Percentiles rank a stretch among this genome's conserved stretches.
These are phyloP conservation scores for Hericium erinaceus DNA, from an alignment of 768 basidiomycete genomes.

Conservation along the genomic window DNA sequence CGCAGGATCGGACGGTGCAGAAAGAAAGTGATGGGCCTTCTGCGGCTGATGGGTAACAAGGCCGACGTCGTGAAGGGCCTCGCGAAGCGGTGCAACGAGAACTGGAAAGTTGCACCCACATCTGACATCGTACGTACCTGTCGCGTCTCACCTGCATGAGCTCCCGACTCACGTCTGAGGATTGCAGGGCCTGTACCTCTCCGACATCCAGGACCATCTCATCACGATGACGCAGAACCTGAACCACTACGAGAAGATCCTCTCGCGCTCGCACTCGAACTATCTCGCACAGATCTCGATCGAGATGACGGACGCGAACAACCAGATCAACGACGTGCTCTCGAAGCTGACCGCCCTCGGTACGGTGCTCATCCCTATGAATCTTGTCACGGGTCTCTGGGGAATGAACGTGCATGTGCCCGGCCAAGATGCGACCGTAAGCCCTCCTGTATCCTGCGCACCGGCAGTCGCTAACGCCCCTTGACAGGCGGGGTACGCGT, in stretches of 20 bases:
- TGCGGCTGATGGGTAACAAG: slow-evolving; percentile 97
- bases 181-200: slow-evolving; percentile 80
- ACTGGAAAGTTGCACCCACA: slow-evolving; percentile 97
- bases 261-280: slow-evolving; percentile 97
- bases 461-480: neutral
- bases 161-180: slow-evolving; percentile 2
- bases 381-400: slow-evolving; percentile 91
- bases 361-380: slow-evolving; percentile 96
- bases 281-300: slow-evolving; percentile 99
- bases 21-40: slow-evolving; percentile 98
- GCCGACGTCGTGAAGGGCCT: slow-evolving; percentile 98
- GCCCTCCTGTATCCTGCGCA: slow-evolving; percentile 6
- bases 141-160: neutral
- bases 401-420: slow-evolving; percentile 99
- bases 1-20: slow-evolving; percentile 92
- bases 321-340: slow-evolving; percentile 94
- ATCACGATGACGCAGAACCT: slow-evolving; percentile 99
- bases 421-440: slow-evolving; percentile 53
- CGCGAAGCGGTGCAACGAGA: slow-evolving; percentile 96
- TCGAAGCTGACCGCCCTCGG: slow-evolving; percentile 89
- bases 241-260: slow-evolving; percentile 99
- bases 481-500: slow-evolving; percentile 44
- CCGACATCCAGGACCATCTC: slow-evolving; percentile 95
- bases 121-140: slow-evolving; percentile 73
- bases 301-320: slow-evolving; percentile 99